Percentiles rank a stretch among this genome's conserved stretches.
Conservation (phyloP, 164 flowering plant species). For the Magnolia changhungtana region DNA sequence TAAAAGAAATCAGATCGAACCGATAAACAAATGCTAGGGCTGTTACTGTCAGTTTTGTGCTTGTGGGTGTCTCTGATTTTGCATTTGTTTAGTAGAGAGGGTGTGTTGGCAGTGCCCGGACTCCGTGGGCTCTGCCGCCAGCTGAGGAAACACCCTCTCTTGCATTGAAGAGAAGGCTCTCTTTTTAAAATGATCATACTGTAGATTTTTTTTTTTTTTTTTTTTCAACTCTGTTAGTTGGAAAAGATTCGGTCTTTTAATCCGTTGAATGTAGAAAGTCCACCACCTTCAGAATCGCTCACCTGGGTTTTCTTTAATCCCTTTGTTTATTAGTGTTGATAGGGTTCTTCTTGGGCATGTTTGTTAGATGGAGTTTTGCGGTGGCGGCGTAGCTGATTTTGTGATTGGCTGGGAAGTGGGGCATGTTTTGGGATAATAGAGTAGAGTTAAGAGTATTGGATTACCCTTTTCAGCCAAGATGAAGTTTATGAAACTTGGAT, state of each 20-base stretch:
- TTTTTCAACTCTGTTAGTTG: conserved; percentile 37
- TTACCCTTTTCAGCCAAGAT: conserved; percentile 34
- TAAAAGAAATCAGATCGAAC: conserved; percentile 26
- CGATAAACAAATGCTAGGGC: conserved; percentile 27
- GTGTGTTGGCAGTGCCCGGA: conserved; percentile 57
- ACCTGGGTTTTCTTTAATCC: conserved; percentile 19
- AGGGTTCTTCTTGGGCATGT: conserved; percentile 12
- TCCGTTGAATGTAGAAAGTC: conserved; percentile 34
- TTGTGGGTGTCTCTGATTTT: conserved; percentile 46
- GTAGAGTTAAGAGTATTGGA: conserved; percentile 4
- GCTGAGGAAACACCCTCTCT: conserved; percentile 74
- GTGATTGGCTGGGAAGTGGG: conserved; percentile 22
- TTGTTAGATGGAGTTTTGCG: background rate
- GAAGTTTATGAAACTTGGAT: conserved; percentile 99
- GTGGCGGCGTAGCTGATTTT: conserved; percentile 4
- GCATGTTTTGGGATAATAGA: conserved; percentile 5
- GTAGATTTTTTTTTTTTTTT: conserved; percentile 33
- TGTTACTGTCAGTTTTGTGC: conserved; percentile 56
- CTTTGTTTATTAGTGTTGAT: conserved; percentile 14
- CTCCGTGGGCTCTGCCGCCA: conserved; percentile 74
- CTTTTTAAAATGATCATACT: conserved; percentile 7
- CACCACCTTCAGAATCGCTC: conserved; percentile 27
- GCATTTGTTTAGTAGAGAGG: conserved; percentile 42
- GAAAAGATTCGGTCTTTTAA: conserved; percentile 43
- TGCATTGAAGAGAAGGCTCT: conserved; percentile 22